Base-by-base conservation (phyloP, 2,329 filamentous ascomycete genomes). In the Botrytis deweyae region DNA sequence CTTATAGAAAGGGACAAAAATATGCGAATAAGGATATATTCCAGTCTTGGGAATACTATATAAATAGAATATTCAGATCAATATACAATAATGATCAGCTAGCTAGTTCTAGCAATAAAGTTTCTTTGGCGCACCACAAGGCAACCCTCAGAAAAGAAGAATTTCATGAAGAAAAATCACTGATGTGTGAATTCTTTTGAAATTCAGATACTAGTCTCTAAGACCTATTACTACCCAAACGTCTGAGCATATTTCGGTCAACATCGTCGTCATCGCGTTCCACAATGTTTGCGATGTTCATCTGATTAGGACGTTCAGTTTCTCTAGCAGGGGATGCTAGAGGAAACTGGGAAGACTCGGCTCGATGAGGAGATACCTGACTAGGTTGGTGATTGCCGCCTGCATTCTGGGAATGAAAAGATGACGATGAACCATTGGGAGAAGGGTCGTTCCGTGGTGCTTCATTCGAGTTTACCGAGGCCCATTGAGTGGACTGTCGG, bases 251-350 rank as follows among this genome's bases (percentile, higher is more conserved):
- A 62, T 74, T 77, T 68, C 78, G 75, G 72, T 82, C 80, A 63
- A 81, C 79, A 66, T 80, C 80, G 7, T 76, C 77, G 68, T n/a
- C 78, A 78, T 75, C 78, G 72, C 61, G 77, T 67, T 80, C 80
- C 79, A 82, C 80, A 55, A 81, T 80, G 64, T 76, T 81, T 14
- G 79, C 78, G 20, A 82, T 72, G 61, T 78, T 77, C 81, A 82
- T 82, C 3, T 80, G 80, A 77, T 81, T 80, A 20, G 74, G 44
- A 65, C 80, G 62, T 33, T 44, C 42, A 8, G 5, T 33, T 64
- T n/a, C 61, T 46, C 80, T 75, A 62, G 79, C 76, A 20, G 80
- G 80, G 40, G 80, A 79, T 38, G 79, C 81, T 69, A 76, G 75
- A 25, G 78, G 75, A 76, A 80, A 76, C 16, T 76, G 77, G 10